Base-by-base conservation (phyloP, 1,139 yeast genomes). In the Yamadazyma sp. region DNA sequence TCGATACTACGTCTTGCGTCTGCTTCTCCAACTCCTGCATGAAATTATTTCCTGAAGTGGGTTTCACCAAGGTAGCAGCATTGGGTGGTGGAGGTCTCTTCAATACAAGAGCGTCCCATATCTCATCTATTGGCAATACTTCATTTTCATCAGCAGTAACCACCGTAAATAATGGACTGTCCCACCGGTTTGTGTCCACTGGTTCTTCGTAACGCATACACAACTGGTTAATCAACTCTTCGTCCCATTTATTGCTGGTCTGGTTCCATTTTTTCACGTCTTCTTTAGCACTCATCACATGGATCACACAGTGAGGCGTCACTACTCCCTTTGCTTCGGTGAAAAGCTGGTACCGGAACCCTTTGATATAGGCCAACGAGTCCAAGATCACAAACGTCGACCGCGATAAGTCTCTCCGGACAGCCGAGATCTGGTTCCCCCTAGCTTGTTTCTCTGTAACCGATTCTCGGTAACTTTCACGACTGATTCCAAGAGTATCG, bases 131-230 rank as follows among this genome's bases (percentile, higher is more conserved):
- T 0, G 90, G 88, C 11, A 86, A 52, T 10, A 36, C 41, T 41
- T 70, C 74, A 5, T 64, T 58, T n/a, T 64, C 66, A 42, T 81
- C 82, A 33, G 78, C 81, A 31, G 80, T 75, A 2, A 82, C 75
- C 1, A 87, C 61, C 0, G 87, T 79, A 57, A 88, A 84, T 45
- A 90, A 64, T 2, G 99, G 99, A 4, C 95, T 80, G 57, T 92
- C 99, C 98, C 98, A 92, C 43, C 97, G 69, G 27, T 84, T 78
- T 54, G 78, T 77, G 15, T 82, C 81, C 53, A 87, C 86, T 1
- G 99, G 99, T 57, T 92, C 98, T 59, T 92, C 98, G 54, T 83
- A 94, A 46, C 98, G 63, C 80, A 89, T 86, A 4, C 80, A 75
- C 45, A 92, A 64, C 38, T 85, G 92, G 16, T 73, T 73, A 34